Evolutionary conservation across 371 early-diverging fungal species (phyloP).

Genomic region (Actinomucor elegans): DNA sequence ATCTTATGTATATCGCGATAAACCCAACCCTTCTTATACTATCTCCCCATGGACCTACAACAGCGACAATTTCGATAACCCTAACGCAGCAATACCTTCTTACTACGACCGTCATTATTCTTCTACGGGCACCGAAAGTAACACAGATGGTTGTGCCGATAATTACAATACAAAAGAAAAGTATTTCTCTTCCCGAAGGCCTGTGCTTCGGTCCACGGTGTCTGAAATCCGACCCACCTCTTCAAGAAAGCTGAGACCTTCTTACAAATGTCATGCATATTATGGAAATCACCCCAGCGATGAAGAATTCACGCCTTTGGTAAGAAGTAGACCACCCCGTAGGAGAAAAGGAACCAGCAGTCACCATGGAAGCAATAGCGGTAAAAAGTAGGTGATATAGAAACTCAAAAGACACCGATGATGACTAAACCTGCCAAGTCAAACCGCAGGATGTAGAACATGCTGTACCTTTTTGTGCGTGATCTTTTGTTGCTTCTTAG

Average conservation of each 20-base stretch:
- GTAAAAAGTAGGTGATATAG: too few species aligned
- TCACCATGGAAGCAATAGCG: conserved; percentile 4
- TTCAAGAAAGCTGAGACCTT: conserved; percentile 1
- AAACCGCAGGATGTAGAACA: neutral
- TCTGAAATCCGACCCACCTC: conserved; percentile 22
- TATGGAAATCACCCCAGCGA: conserved; percentile 11
- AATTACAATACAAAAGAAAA: conserved; percentile 8
- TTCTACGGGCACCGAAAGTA: conserved; percentile 24
- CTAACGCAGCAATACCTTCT: neutral
- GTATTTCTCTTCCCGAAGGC: conserved; percentile 19
- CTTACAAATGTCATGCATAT: conserved; percentile 2
- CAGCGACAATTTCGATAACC: neutral
- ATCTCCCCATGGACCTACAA: conserved; percentile 7
- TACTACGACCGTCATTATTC: conserved; percentile 17
- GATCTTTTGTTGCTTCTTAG: neutral
- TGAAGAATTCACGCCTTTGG: conserved; percentile 18
- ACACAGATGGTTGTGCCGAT: conserved; percentile 18
- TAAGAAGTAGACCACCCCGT: conserved; percentile 7
- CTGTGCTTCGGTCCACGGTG: conserved; percentile 38
- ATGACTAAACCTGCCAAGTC: too few species aligned
- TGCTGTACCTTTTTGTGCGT: conserved; percentile 5
- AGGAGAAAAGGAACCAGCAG: conserved; percentile 16
- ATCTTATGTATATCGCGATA: conserved; percentile 40
- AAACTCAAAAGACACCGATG: too few species aligned
- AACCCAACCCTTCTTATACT: conserved; percentile 17